Evolutionary conservation across 805 yeast species (phyloP), one percentile per base, ranked within the genome.

Genomic region (Ogataea philodendri): DNA sequence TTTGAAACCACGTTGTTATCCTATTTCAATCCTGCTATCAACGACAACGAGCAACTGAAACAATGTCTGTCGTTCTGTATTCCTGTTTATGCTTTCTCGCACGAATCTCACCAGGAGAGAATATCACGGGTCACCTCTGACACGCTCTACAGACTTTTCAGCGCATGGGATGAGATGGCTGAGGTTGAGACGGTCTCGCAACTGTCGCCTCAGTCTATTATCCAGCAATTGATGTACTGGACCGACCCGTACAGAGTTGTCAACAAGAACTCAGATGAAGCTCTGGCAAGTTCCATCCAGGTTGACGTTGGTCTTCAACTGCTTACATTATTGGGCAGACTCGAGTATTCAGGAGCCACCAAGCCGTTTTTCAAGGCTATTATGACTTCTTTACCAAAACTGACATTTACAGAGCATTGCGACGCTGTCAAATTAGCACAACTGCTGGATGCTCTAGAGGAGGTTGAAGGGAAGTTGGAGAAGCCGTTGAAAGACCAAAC

Each of bases 11-110:
- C 89, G 36, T 61, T 88, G 4, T 59, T 84, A 35, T 72, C 84
- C 1, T 90, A 87, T 52, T 89, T 85, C 62, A 78, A 82, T 35
- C 88, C 93, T 0, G 58, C 65, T 4, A 80, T 81, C 35, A 59
- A 74, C 5, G 60, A 66, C 5, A 86, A 86, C 48, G 81, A 75
- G 38, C 74, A 78, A 10, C 65, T 89, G 42, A 68, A 79, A 30
- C 97, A 89, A 57, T 84, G 84, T 0, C 72, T 89, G 41, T 76
- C 93, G 7, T 89, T 85, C 52, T 88, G 95, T 55, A 68, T 89
- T 11, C 96, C 97, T 0, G 95, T 84, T 0, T 87, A 84, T 56
- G 79, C 93, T 23, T 83, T 78, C 52, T 83, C 95, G 21, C 88
- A 81, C 49, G 65, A 68, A 0, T 63, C 63, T 11, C 95, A 88